Base-by-base conservation (phyloP, 495 filamentous ascomycete species). In the Hyaloscypha hepaticicola region DNA sequence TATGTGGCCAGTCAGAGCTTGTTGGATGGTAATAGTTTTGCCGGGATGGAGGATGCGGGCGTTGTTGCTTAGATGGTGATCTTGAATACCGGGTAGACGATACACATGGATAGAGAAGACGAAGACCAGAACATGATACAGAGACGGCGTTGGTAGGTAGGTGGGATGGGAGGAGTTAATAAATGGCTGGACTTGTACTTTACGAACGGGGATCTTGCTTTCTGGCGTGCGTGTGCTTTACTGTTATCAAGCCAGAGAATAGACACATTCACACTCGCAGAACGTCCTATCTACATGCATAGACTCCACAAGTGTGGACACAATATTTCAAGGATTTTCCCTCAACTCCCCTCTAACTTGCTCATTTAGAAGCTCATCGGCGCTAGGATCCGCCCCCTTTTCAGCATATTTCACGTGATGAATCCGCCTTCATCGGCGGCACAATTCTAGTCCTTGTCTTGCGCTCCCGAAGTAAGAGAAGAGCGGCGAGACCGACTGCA, bases 1-100 rank as follows among this genome's bases (percentile, higher is more conserved):
- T 99, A 90, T 75, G 93, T 97, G 63, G 96, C 93, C 24, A 90
- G 91, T 58, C 88, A 83, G 72, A 96, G 93, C 71, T 74, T 98
- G 73, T 80, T 99, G 58, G 90, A 92, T 72, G 79, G 83, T 49
- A 73, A 77, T 61, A 76, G 73, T 24, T 72, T 72, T 61, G 55
- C 41, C 25, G 63, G 45, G 22, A 63, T 66, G 63, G 48, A 48
- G 29, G 22, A 5, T 8, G 24, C 27, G 25, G 55, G 29, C 12
- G 33, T 62, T 55, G 33, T 11, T 38, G 33, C 33, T 19, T 58
- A 66, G 50, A 55, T 38, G 19, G 60, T 1, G 31, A 45, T 45
- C 11, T 16, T 45, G 38, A 19, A 9, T 45, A 45, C 19, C 19
- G 38, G 38, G 19, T 45, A 45, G 7, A 45, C 16, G 38, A 16